phyloP scores from a whole-genome alignment of 2,329 filamentous ascomycete genomes.

The Meredithiella fracta region DNA sequence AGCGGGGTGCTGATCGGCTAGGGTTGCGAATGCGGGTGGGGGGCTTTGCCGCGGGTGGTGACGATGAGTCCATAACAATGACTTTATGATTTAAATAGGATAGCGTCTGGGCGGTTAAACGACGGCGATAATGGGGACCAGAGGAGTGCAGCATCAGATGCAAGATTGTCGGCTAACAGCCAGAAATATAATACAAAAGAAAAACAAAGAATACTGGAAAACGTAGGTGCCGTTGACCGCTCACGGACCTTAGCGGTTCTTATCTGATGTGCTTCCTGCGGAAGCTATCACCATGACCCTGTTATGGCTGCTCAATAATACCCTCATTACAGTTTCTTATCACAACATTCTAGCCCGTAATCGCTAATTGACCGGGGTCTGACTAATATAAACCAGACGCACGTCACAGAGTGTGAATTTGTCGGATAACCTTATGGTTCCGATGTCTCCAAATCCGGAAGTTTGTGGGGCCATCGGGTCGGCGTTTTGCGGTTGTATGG shows the following conservation, averaged over 20 bases:
- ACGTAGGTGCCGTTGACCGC: background rate
- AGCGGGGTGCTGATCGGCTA: constrained; percentile 1
- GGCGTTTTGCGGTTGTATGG: no score
- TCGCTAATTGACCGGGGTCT: background rate
- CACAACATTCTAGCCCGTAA: background rate
- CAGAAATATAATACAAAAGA: no score
- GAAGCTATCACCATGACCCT: no score
- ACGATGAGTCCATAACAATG: background rate
- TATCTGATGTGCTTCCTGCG: background rate
- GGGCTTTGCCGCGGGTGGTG: background rate
- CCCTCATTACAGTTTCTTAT: background rate
- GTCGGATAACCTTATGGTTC: no score
- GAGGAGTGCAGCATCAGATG: background rate
- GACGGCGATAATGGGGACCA: no score
- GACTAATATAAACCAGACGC: no score
- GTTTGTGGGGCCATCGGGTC: no score
- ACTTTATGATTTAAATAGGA: no score
- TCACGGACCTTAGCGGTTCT: background rate
- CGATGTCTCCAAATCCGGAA: no score
- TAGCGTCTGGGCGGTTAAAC: no score
- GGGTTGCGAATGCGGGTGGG: constrained; percentile 1
- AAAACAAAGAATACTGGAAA: no score
- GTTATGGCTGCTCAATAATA: background rate
- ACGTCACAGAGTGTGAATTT: no score
- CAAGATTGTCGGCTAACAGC: background rate